A percentile compares a stretch with the other conserved stretches of the same genome.
Conservation (phyloP, 805 yeast genomes). For the Scheffersomyces stipitis region DNA sequence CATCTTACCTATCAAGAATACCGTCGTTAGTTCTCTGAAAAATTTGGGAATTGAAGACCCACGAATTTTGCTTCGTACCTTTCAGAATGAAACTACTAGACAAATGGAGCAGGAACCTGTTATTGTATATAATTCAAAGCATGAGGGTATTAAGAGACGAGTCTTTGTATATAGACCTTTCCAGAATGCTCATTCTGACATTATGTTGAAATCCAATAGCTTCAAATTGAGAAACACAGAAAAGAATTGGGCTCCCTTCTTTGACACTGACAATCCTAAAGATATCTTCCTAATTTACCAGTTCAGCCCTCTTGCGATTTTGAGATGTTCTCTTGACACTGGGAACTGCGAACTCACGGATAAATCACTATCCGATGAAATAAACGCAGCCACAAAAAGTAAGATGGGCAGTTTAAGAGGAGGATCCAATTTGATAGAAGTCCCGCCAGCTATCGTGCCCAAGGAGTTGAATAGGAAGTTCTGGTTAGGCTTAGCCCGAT, state of each 20-base stretch:
- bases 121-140: slow-evolving; percentile 21
- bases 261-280: slow-evolving; percentile 11
- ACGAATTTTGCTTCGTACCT: slow-evolving; percentile 11
- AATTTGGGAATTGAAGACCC: slow-evolving; percentile 24
- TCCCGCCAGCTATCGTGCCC: slow-evolving; percentile 7
- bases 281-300: slow-evolving; percentile 14
- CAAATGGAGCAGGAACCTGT: slow-evolving; percentile 18
- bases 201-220: not conserved
- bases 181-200: not conserved
- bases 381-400: no score
- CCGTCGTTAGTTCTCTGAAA: no score
- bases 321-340: not conserved
- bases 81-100: slow-evolving; percentile 4
- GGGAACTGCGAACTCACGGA: no score
- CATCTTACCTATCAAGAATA: not conserved
- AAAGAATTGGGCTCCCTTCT: slow-evolving; percentile 13
- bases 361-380: no score
- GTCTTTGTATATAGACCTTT: slow-evolving; percentile 23
- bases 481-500: slow-evolving; percentile 21
- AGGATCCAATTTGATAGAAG: slow-evolving; percentile 8
- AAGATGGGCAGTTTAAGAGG: slow-evolving; percentile 10
- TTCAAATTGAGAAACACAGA: slow-evolving; percentile 1
- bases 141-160: slow-evolving; percentile 10
- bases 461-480: slow-evolving; percentile 4
- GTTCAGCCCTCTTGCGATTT: not conserved